Evolutionary conservation across 2,329 filamentous ascomycete genomes (phyloP), one percentile per base, ranked within the genome.

Genomic region (Penicillium nordicum): DNA sequence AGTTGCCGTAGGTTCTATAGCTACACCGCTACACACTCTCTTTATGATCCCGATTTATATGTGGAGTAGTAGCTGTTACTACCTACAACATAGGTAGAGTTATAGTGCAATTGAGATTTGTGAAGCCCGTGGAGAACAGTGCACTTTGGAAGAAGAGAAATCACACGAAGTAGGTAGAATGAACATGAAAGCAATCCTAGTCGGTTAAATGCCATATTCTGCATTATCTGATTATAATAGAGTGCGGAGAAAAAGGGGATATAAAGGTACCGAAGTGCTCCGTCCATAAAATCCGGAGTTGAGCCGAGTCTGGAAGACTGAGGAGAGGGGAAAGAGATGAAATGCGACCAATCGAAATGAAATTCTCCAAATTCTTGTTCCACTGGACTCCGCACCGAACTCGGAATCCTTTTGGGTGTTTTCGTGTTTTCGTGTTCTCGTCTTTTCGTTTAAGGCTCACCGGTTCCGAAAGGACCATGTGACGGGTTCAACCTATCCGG

Each of bases 361-460:
- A 16, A 16, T 8, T 63, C 63, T 62, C 63, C 62, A 63, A 64
- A 21, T 60, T 46, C 47, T 27, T 32, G 14, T 30, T 16, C 10
- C 21, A 42, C 18, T 38, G 50, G 25, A 53, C 63, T 64, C 63
- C 62, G 60, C 63, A 64, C 61, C 57, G 54, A 56, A 53, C 55
- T 58, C 57, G 58, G 59, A 58, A 38, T 38, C 34, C 16, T 29
- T 32, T 43, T 14, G 2, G 11, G 30, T 12, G 30, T 32, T 32
- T 32, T 32, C 30, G 30, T 32, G 30, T 32, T 48, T 29, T 45
- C n/a, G 27, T 21, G 3, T 48, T 38, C 21, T 29, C 32, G 16
- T 14, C 16, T 29, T 38, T 38, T 49, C 14, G 11, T 27, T 16
- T 14, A 38, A 38, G 9, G 14, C 44, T 48, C 42, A 40, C 42